Base-by-base conservation (phyloP, 257 asterid species). In the Jasminum sambac region DNA sequence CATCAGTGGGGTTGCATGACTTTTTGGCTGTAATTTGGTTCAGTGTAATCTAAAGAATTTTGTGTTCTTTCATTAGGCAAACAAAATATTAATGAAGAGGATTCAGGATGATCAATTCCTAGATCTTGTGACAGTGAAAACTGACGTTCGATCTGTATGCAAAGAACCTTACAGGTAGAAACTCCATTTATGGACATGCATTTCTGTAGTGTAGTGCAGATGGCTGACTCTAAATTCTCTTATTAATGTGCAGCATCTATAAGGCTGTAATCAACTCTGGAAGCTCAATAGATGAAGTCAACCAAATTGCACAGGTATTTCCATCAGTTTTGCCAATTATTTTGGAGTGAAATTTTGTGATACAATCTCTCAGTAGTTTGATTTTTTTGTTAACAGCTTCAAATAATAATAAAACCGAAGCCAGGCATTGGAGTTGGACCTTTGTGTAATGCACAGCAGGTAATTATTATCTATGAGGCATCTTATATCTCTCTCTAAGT, bases 91-190 rank as follows among this genome's bases (percentile, higher is more conserved):
- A 76, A 81, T 83, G 84, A 87, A 87, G 85, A 88, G 82, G 78
- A 87, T 92, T 79, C 90, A 90, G 77, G 91, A 85, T n/a, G 96
- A 92, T 78, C 92, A 87, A 72, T 92, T 92, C 85, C 80, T 92
- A 79, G 92, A 82, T 74, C 95, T 90, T 76, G 69, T 92, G 91
- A 86, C 87, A 26, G 92, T 77, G 72, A 90, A 75, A 76, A 84
- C 87, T 66, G 95, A 90, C 79, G 92, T 88, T 78, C 87, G 75
- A 74, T 87, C 96, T 34, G 88, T 90, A 65, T 90, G 88, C 71
- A 90, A 90, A 85, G 96, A 92, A 64, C 96, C 98, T 60, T 92
- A 88, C 89, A 92, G 98, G 98, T 90, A 52, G 60, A n/a, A n/a
- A 17, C 59, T 17, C 23, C 24, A 17, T 11, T 52, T 52, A 9